Base-by-base conservation (phyloP, 169 alveolate species). In the Cryptosporidium ryanae region DNA sequence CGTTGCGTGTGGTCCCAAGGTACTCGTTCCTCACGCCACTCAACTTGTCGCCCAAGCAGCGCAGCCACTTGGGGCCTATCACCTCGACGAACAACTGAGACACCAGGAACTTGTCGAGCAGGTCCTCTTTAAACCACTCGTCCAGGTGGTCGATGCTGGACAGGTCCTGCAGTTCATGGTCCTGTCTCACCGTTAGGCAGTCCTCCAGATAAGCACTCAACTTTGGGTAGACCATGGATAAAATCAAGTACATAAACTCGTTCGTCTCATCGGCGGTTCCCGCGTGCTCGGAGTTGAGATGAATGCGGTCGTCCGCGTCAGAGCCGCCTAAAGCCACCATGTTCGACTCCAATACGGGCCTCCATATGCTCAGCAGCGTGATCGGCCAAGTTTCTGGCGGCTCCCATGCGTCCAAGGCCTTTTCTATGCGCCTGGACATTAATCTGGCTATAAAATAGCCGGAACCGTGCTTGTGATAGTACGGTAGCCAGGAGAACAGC, bases 361-460 rank as follows among this genome's bases (percentile, higher is more conserved):
- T 55, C 87, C 76, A 76, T 15, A 61, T 13, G 7, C 34, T 76
- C 21, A 76, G 25, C 1, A 76, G 32, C 4, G 59, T 44, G 3
- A 76, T 4, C 23, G 87, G 87, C 87, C 87, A 76, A 25, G 23
- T 32, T 25, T 76, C 87, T 31, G 87, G 87, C 31, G 87, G 87
- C 17, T 57, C 59, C 87, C 87, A 76, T 46, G 21, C 59, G 6
- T 76, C 43, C 32, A 76, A 61, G 2, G 64, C 64, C 17, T 0
- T 15, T 21, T 55, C 34, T 12, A 76, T 76, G 17, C 43, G 61
- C 18, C 38, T 76, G 17, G 71, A 59, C 5, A 76, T 55, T 2
- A 61, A 59, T 43, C 27, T 59, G 13, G 87, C 64, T 18, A 76
- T 25, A 18, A 32, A 31, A 76, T 43, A 38, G 25, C 65, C 87